Evolutionary conservation across 768 basidiomycete species (phyloP).

Genomic region (Austroboletus eburneus): DNA sequence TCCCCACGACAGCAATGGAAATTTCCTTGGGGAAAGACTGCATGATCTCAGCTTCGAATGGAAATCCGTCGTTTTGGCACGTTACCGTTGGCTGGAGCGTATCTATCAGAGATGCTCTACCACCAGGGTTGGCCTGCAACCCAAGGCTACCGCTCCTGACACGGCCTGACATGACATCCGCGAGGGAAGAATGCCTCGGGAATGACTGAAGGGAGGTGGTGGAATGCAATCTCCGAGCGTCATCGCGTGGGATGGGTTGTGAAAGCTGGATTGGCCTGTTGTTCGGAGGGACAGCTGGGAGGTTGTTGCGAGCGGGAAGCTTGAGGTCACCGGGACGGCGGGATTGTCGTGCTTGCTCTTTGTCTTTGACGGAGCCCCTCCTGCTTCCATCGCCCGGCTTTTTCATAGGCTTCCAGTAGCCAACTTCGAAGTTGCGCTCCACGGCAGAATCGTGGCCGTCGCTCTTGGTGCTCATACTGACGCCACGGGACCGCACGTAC

Average conservation of each 20-base stretch:
- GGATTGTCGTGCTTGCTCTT: conserved; percentile 38
- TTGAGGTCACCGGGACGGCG: conserved; percentile 58
- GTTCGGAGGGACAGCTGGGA: conserved; percentile 30
- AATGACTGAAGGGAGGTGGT: conserved; percentile 38
- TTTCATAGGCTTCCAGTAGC: conserved; percentile 45
- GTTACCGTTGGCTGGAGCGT: conserved; percentile 24
- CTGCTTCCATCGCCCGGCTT: conserved; percentile 41
- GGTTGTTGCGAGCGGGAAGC: conserved; percentile 53
- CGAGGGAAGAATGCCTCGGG: conserved; percentile 28
- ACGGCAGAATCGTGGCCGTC: conserved; percentile 38
- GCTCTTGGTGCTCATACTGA: conserved; percentile 48
- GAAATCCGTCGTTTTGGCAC: not conserved
- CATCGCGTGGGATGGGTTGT: conserved; percentile 37
- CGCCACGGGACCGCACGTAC: conserved; percentile 49
- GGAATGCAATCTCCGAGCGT: conserved; percentile 36
- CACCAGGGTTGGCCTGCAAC: conserved; percentile 31
- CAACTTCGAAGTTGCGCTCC: conserved; percentile 49
- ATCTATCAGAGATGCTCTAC: conserved; percentile 18
- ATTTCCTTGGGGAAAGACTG: conserved; percentile 35
- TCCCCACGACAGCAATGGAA: conserved; percentile 77
- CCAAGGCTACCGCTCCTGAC: conserved; percentile 62
- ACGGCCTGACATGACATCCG: conserved; percentile 39
- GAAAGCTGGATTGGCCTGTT: conserved; percentile 33
- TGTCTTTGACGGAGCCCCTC: conserved; percentile 45
- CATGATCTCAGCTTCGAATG: conserved; percentile 6